Base-by-base conservation (phyloP, 1,139 yeast genomes). In the Magnusiomyces tetraspermus region DNA sequence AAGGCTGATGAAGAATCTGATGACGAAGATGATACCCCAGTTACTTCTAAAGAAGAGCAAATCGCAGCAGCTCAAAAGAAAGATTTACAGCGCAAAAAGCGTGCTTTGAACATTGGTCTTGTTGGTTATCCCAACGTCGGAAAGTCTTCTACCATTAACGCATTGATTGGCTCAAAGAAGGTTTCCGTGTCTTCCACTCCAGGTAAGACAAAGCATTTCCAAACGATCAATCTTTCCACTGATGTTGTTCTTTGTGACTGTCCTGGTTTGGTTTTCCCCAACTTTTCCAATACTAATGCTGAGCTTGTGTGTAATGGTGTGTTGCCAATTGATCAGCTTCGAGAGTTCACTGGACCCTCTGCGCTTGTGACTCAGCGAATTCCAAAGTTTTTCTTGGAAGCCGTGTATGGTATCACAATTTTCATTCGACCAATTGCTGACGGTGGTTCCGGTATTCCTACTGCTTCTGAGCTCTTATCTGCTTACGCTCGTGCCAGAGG, bases 181-280 rank as follows among this genome's bases (percentile, higher is more conserved):
- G 99, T 94, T 13, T 89, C 97, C 0, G 98, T 94, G 41, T 92
- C 98, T 1, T 77, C 98, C 1, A 94, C 98, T 0, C 99, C 99
- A 5, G 99, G 99, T 73, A 94, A 94, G 68, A 94, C 99, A 19
- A 94, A 94, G 69, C 99, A 94, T 76, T 94, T 94, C 76, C 99
- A 94, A 74, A 94, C 99, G 1, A 89, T 94, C 58, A 80, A 83
- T 63, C 77, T 94, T 48, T 82, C 96, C 0, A 85, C 85, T 49
- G 77, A 84, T 46, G 95, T 92, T 8, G 76, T 88, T 60, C 76
- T 94, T 52, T 92, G 98, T 71, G 99, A 94, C 76, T 94, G 99
- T 76, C 99, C 99, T 1, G 99, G 99, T 77, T 76, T 94, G 60
- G 99, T 94, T 23, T 94, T 94, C 75, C 98, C 99, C 37, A 94